Evolutionary conservation across 176 grass and related monocot genomes (phyloP), one percentile per base, ranked within the genome.

Genomic region (Areca catechu): DNA sequence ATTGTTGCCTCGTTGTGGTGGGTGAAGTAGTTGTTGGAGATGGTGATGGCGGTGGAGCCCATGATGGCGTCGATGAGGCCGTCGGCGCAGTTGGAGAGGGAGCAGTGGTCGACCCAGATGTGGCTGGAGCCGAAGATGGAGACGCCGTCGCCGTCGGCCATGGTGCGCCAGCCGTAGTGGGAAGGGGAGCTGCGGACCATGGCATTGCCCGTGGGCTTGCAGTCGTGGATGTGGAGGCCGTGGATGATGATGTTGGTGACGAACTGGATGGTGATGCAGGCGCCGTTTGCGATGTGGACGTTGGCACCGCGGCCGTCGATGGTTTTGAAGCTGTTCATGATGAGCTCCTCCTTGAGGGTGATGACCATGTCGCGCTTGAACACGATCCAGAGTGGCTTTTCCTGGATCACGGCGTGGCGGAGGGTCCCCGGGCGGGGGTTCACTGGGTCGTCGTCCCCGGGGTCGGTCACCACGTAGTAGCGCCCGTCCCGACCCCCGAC

Each of bases 311-410:
- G 70, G 19, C 70, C 70, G 70, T 72, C 70, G 50, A 72, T 54
- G 48, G 70, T 72, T 58, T 72, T 72, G 58, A 72, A 72, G 58
- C 70, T 72, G 58, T 72, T 72, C 70, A 72, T 54, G 49, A 72
- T 72, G 25, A 72, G 70, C 70, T 72, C 70, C 70, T 72, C 17
- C 58, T 61, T 47, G 58, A 72, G 70, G 24, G 58, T 62, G 70
- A 72, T 72, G 49, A 72, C 70, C 70, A 72, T 72, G 57, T 62
- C 58, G 27, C 70, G 70, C 25, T 72, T 53, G 70, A 72, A 72
- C 27, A 62, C 50, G 50, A 72, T 72, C 70, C 70, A 72, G 15
- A 72, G 70, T 4, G 70, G 70, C 24, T 54, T 20, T 14, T 53
- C 57, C 49, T 72, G 70, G 19, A 72, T 62, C 24, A 62, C 70